Base-by-base conservation (phyloP, 345 rosid species). In the Cardamine occulta region DNA sequence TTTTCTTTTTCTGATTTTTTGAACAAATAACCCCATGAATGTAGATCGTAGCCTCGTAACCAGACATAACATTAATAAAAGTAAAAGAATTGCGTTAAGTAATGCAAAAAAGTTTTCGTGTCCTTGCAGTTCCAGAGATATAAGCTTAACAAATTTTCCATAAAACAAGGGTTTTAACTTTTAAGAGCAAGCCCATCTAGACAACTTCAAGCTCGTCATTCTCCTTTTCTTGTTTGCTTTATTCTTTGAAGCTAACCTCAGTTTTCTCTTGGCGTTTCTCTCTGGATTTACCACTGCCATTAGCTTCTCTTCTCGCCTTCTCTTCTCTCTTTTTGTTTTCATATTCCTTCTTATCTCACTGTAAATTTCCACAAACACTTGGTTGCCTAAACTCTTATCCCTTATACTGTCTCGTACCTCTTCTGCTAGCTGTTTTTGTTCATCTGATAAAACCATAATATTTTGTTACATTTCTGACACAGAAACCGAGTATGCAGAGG, bases 221-320 rank as follows among this genome's bases (percentile, higher is more conserved):
- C 86, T 95, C 78, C 99, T 86, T 68, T 75, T 92, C 87, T 92
- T 95, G 86, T 88, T 82, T 48, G 80, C 88, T 23, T 86, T 80
- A 52, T 87, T 87, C 89, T 92, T 95, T 56, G 86, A 86, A 12
- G 98, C 87, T 17, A 86, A 66, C 74, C 89, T 87, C 49, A 88
- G 75, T 82, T 92, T 95, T 83, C 99, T 89, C 88, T 90, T 90
- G 26, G 97, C 97, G 68, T 86, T 88, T 34, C 96, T 79, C 74
- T 24, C 78, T 0, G 97, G 98, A 68, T 95, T 91, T n/a, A 87
- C 85, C 35, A 92, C 98, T 32, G 97, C 93, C 96, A 89, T 88
- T 18, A 82, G 73, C 83, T 95, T 95, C 57, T 87, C 93, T 5
- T 87, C 97, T 59, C 79, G 83, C 77, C 82, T 95, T 82, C 91